Evolutionary conservation across 306 rosid species (phyloP).

Genomic region (Crotalaria pallida): DNA sequence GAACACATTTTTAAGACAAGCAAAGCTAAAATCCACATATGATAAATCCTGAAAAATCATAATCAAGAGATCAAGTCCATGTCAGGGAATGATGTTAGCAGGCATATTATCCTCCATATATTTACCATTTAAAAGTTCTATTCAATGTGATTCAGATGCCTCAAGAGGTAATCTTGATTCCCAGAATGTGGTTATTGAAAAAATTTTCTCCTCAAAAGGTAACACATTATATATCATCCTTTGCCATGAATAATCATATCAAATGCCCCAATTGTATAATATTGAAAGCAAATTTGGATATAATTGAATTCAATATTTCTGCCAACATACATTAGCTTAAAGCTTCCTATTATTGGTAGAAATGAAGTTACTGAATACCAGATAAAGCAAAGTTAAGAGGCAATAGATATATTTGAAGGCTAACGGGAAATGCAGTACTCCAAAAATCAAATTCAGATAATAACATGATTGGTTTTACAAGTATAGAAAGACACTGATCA

Average conservation of each 20-base stretch:
- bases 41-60: slow-evolving; percentile 74
- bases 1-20: slow-evolving; percentile 84
- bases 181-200: neutral
- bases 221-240: neutral
- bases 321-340: neutral
- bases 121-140: neutral
- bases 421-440: neutral
- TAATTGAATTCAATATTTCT: neutral
- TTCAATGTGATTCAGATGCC: slow-evolving; percentile 1
- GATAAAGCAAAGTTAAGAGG: slow-evolving; percentile 5
- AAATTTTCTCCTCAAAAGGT: neutral
- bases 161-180: neutral
- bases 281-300: neutral
- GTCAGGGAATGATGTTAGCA: slow-evolving; percentile 8
- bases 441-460: neutral
- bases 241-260: slow-evolving; percentile 7
- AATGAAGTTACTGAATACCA: neutral
- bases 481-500: slow-evolving; percentile 3
- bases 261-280: neutral
- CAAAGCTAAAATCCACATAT: slow-evolving; percentile 83
- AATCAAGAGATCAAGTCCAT: slow-evolving; percentile 1
- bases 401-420: neutral
- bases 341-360: neutral
- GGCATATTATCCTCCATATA: slow-evolving; percentile 5
- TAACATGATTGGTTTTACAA: neutral